Conservation (phyloP, 805 yeast genomes). For the Wickerhamomyces rabaulensis region DNA sequence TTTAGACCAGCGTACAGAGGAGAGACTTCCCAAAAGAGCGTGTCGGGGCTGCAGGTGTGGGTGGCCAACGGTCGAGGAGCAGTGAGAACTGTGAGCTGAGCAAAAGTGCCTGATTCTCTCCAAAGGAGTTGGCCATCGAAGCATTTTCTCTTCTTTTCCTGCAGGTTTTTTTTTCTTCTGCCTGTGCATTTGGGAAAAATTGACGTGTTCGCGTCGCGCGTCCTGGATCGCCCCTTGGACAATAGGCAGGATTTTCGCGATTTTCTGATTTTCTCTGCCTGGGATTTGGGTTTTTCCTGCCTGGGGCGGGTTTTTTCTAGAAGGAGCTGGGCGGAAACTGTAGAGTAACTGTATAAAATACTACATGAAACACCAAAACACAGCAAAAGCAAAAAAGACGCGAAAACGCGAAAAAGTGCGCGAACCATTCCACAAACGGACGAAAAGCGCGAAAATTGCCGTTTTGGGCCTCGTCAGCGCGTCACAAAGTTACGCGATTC, state of each 20-base stretch:
- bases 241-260: too few relatives aligned
- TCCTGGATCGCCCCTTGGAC: too few relatives aligned
- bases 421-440: neutral
- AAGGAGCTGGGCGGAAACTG: neutral
- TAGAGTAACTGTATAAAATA: neutral
- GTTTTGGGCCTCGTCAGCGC: too few relatives aligned
- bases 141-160: neutral
- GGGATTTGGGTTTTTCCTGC: neutral
- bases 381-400: too few relatives aligned
- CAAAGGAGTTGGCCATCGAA: too few relatives aligned
- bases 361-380: too few relatives aligned
- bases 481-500: too few relatives aligned
- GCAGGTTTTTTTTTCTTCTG: neutral
- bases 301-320: neutral
- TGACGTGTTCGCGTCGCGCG: neutral
- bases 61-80: neutral
- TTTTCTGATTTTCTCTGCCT: neutral
- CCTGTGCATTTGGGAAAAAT: neutral
- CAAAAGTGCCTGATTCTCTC: too few relatives aligned
- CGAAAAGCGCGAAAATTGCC: too few relatives aligned
- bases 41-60: neutral
- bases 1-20: neutral
- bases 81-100: neutral
- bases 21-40: neutral
- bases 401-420: neutral